Evolutionary conservation across 371 early-diverging fungal species (phyloP).

Genomic region (Synchytrium microbalum): DNA sequence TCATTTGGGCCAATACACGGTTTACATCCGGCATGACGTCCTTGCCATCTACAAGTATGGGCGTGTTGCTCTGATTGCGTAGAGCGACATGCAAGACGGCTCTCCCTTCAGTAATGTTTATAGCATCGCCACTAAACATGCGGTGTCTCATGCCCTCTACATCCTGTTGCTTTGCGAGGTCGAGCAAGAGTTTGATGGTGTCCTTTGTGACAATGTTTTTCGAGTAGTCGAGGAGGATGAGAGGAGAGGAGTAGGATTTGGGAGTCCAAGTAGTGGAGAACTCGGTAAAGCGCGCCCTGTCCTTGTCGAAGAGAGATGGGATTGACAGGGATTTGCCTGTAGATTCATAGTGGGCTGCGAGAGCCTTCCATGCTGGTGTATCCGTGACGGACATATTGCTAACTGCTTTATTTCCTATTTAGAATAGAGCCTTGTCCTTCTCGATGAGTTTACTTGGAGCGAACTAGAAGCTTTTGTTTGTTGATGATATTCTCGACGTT

Average conservation of each 20-base stretch:
- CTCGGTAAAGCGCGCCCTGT: slow-evolving; percentile 66
- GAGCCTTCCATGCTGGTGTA: slow-evolving; percentile 59
- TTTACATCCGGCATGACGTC: slow-evolving; percentile 92
- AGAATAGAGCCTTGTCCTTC: too few relatives aligned
- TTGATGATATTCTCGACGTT: too few relatives aligned
- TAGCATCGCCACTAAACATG: slow-evolving; percentile 93
- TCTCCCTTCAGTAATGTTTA: slow-evolving; percentile 97
- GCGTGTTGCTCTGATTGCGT: slow-evolving; percentile 74
- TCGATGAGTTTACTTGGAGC: too few relatives aligned
- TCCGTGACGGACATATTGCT: too few relatives aligned
- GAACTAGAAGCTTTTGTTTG: too few relatives aligned
- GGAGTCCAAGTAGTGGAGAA: slow-evolving; percentile 65
- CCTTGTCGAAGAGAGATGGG: slow-evolving; percentile 67
- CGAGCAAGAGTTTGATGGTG: slow-evolving; percentile 67
- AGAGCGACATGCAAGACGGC: slow-evolving; percentile 96
- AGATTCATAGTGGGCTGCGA: slow-evolving; percentile 76
- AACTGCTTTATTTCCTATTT: too few relatives aligned
- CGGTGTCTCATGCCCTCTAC: slow-evolving; percentile 76
- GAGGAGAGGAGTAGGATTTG: slow-evolving; percentile 45
- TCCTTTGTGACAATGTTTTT: slow-evolving; percentile 84
- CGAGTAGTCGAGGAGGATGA: slow-evolving; percentile 84
- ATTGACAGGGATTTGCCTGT: slow-evolving; percentile 62
- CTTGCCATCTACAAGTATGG: slow-evolving; percentile 73
- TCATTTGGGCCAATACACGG: slow-evolving; percentile 90
- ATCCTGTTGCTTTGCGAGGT: slow-evolving; percentile 75